These are phyloP conservation scores for Citrullus colocynthis DNA, from an alignment of 306 rosid genomes.

Conservation along the genomic window DNA sequence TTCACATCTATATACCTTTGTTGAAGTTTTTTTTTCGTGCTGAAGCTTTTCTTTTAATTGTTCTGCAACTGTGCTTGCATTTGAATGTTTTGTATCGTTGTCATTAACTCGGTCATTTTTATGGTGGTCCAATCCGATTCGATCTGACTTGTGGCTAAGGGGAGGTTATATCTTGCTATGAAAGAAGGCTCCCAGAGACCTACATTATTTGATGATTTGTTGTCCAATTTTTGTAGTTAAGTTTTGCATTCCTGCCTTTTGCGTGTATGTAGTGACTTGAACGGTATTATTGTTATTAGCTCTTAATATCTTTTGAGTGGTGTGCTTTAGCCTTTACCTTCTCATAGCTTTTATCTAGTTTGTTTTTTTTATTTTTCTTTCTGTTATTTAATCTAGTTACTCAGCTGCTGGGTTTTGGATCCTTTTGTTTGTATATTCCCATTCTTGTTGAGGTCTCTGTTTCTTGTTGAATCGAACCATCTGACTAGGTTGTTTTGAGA, in stretches of 20 bases:
- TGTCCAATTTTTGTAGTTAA: not conserved
- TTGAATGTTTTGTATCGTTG: not conserved
- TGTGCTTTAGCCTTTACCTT: not conserved
- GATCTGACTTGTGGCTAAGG: not conserved
- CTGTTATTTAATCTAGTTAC: not conserved
- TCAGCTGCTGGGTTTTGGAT: not conserved
- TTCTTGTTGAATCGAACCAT: not conserved
- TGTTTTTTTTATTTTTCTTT: not conserved
- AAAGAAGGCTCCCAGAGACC: not conserved
- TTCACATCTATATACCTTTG: not conserved
- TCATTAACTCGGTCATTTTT: not conserved
- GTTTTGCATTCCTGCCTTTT: not conserved
- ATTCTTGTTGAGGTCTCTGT: not conserved
- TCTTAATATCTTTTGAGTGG: not conserved
- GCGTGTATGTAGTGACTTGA: not conserved
- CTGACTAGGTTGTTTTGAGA: not conserved
- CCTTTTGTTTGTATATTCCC: not conserved
- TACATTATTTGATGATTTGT: not conserved
- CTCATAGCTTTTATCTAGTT: not conserved
- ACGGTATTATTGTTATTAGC: not conserved
- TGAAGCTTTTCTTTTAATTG: not conserved
- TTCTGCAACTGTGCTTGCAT: not conserved
- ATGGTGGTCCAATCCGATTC: not conserved
- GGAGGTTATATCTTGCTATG: not conserved
- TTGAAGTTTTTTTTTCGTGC: not conserved